These are phyloP conservation scores for Leishmania guyanensis DNA, from an alignment of 208 protist genomes.

Conservation along the genomic window DNA sequence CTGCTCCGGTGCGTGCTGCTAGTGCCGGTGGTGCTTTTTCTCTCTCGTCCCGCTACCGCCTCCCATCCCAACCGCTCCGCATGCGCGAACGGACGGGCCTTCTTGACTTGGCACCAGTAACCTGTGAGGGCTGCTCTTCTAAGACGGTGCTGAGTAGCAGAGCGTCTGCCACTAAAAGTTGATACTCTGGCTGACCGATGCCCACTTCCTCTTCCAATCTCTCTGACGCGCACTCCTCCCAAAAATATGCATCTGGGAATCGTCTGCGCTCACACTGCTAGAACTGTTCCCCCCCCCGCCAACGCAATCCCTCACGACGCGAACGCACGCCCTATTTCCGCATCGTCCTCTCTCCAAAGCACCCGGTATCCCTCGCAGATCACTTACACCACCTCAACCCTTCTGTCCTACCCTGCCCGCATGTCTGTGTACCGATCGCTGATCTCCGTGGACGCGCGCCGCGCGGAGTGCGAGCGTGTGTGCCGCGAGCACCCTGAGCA, in stretches of 20 bases:
- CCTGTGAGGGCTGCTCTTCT: neutral
- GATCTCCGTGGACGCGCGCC: conserved; percentile 3
- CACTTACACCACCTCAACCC: neutral
- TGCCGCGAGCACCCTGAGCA: conserved; percentile 19
- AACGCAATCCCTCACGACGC: neutral
- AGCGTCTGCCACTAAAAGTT: neutral
- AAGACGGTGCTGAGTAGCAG: neutral
- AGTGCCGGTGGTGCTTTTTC: neutral
- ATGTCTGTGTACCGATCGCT: conserved; percentile 18
- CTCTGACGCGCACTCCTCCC: neutral
- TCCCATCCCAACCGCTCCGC: neutral
- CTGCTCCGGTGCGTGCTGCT: neutral
- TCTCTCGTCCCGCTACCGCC: neutral
- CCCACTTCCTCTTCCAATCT: neutral
- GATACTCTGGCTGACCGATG: neutral
- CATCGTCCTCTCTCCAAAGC: neutral
- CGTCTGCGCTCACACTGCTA: neutral
- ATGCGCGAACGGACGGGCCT: neutral
- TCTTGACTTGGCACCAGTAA: too few species aligned
- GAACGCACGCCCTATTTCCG: neutral
- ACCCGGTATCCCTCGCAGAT: neutral
- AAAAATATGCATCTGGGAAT: neutral
- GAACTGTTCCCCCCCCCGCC: neutral
- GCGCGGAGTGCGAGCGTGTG: conserved; percentile 22
- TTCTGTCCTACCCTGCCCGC: neutral